These are phyloP conservation scores for Sextonia rubra DNA, from an alignment of 164 flowering plant species.

Conservation along the genomic window DNA sequence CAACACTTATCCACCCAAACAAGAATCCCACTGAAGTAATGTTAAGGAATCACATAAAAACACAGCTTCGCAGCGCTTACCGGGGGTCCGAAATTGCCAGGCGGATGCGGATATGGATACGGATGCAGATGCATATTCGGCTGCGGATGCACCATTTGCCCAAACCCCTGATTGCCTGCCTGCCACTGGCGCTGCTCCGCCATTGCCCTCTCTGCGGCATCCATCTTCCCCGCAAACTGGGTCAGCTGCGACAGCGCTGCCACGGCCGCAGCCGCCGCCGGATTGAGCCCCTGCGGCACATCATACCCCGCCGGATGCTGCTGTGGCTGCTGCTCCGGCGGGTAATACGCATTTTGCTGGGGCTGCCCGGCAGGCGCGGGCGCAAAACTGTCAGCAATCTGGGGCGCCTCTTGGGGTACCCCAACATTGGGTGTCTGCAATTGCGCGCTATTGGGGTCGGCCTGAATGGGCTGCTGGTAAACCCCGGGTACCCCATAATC, in stretches of 20 bases:
- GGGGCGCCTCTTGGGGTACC: neutral
- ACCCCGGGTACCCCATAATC: neutral
- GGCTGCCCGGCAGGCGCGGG: neutral
- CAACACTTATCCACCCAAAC: neutral
- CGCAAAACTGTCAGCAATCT: neutral
- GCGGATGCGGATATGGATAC: neutral
- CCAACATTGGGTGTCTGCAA: too few relatives aligned
- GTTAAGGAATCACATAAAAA: too few relatives aligned
- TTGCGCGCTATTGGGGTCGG: neutral
- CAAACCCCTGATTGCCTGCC: neutral
- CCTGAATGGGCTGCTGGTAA: neutral
- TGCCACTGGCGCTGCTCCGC: constrained; percentile 6
- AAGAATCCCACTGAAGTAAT: too few relatives aligned
- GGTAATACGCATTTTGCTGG: neutral
- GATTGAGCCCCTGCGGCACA: constrained; percentile 26
- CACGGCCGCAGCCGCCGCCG: constrained; percentile 42
- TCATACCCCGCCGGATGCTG: constrained; percentile 18
- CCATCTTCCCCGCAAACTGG: constrained; percentile 37
- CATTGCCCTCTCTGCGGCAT: constrained; percentile 30
- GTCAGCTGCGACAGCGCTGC: constrained; percentile 38
- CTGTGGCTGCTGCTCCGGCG: constrained; percentile 14
- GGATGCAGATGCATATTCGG: neutral
- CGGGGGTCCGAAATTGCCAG: neutral
- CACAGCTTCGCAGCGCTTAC: neutral
- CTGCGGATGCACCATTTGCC: neutral